These are phyloP conservation scores for Hypoxylon cercidicola DNA, from an alignment of 495 filamentous ascomycete genomes.

Conservation along the genomic window DNA sequence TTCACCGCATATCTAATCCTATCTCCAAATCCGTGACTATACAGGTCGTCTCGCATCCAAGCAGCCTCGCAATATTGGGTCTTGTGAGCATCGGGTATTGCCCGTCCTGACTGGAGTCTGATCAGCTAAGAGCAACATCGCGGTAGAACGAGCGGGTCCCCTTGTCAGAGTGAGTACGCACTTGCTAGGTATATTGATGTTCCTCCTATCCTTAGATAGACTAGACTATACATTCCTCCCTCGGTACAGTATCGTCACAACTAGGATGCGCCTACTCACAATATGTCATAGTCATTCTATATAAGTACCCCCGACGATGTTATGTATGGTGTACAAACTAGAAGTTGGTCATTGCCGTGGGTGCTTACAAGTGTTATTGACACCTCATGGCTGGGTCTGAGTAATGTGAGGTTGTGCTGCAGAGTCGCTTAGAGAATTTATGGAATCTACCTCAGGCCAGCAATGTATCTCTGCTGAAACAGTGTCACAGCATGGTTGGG, in stretches of 20 bases:
- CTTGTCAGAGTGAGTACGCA: no score
- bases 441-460: no score
- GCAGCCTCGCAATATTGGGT: not conserved
- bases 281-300: not conserved
- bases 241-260: no score
- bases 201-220: no score
- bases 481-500: constrained; percentile 31
- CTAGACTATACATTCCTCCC: no score
- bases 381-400: constrained; percentile 21
- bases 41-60: not conserved
- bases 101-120: not conserved
- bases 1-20: not conserved
- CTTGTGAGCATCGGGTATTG: not conserved
- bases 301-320: constrained; percentile 10
- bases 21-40: not conserved
- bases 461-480: constrained; percentile 31
- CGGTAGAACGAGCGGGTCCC: not conserved
- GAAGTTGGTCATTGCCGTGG: not conserved
- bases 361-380: constrained; percentile 7
- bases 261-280: no score
- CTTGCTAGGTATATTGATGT: no score
- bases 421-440: constrained; percentile 31
- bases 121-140: not conserved
- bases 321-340: constrained; percentile 11
- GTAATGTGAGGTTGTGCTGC: constrained; percentile 31